These are phyloP conservation scores for Cordia subcordata DNA, from an alignment of 257 asterid species.

Conservation along the genomic window DNA sequence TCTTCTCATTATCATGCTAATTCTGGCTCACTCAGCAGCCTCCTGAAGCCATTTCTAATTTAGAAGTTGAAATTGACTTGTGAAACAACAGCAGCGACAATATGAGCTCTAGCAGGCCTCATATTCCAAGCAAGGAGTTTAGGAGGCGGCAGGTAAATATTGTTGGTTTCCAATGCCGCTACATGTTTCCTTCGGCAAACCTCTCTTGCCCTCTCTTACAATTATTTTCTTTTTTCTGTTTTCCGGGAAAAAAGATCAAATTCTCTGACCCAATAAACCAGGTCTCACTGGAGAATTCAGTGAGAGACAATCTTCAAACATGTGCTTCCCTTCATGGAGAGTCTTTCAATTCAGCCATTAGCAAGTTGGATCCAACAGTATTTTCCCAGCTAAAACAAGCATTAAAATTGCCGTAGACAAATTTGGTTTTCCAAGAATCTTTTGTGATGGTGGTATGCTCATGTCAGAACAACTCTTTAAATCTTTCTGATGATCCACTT, in stretches of 20 bases:
- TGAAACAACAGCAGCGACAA: conserved; percentile 51
- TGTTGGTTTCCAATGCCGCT: conserved; percentile 10
- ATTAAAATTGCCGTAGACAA: conserved; percentile 50
- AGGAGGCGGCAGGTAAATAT: conserved; percentile 83
- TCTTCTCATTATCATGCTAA: conserved; percentile 2
- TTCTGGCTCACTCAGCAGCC: not conserved
- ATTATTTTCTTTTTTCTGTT: conserved; percentile 7
- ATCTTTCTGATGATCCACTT: not conserved
- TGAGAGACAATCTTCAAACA: conserved; percentile 84
- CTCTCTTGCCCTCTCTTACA: conserved; percentile 12
- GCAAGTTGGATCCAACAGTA: conserved; percentile 81
- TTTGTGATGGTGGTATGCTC: not conserved
- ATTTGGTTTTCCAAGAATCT: not conserved
- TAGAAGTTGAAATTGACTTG: conserved; percentile 13
- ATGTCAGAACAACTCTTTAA: too few relatives aligned
- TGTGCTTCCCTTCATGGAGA: conserved; percentile 92
- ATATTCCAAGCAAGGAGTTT: conserved; percentile 81
- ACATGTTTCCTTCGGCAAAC: not conserved
- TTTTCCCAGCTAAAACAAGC: conserved; percentile 79
- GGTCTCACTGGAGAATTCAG: conserved; percentile 67
- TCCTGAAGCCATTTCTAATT: conserved; percentile 7
- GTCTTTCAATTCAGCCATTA: conserved; percentile 66
- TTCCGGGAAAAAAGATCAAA: conserved; percentile 47
- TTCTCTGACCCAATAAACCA: conserved; percentile 81
- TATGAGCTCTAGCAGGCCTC: conserved; percentile 51